Percentiles rank a stretch among this genome's conserved stretches.
Conservation (phyloP, 2,329 filamentous ascomycete genomes). For the Cryphonectria japonica region DNA sequence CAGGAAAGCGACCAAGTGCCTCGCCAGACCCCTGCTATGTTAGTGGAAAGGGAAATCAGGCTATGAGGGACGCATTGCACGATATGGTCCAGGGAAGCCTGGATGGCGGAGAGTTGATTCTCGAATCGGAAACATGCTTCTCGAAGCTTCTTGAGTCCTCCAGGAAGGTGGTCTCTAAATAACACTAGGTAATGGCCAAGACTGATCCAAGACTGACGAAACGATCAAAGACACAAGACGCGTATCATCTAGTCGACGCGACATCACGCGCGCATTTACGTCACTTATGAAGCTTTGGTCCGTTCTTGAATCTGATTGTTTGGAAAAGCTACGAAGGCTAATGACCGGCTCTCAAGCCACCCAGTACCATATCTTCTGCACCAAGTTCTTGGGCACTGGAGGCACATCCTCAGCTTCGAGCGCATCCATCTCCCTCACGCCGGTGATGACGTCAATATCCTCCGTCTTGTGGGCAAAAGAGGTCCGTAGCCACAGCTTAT, state of each 20-base stretch:
- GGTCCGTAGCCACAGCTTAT: conserved; percentile 58
- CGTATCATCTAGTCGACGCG: not conserved
- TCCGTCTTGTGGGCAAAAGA: conserved; percentile 46
- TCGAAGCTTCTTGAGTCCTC: no score
- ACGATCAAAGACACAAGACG: not conserved
- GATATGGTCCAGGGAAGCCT: not conserved
- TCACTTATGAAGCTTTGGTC: not conserved
- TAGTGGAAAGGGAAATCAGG: not conserved
- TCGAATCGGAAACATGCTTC: not conserved
- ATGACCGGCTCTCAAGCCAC: conserved; percentile 43
- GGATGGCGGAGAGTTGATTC: no score
- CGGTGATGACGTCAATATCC: conserved; percentile 60
- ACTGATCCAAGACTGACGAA: not conserved
- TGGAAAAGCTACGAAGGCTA: not conserved
- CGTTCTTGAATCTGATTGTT: no score
- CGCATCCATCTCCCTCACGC: conserved; percentile 66
- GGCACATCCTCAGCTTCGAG: conserved; percentile 52
- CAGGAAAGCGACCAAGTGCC: not conserved
- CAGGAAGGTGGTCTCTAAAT: no score
- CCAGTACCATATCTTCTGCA: conserved; percentile 61
- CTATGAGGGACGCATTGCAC: not conserved
- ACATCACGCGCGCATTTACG: not conserved
- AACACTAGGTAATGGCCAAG: no score
- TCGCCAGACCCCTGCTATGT: not conserved
- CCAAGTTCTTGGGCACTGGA: conserved; percentile 53